Percentiles rank a stretch among this genome's conserved stretches.
These are phyloP conservation scores for Lipomyces yamanashiensis DNA, from an alignment of 805 yeast genomes.

Conservation along the genomic window DNA sequence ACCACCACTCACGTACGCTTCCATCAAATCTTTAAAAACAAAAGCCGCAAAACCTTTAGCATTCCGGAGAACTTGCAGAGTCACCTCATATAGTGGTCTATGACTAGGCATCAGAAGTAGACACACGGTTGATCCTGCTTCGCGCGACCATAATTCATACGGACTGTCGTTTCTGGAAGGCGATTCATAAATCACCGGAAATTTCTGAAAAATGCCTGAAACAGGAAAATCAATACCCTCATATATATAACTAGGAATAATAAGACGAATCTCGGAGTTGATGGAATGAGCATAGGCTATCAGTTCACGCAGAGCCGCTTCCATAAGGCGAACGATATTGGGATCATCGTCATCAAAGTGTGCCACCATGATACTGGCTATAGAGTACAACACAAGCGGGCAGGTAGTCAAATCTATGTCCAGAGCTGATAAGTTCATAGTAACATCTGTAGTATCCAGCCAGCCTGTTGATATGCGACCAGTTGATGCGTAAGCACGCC, in stretches of 20 bases:
- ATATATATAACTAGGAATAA: neutral
- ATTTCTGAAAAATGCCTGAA: neutral
- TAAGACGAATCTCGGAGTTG: neutral
- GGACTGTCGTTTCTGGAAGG: constrained; percentile 2
- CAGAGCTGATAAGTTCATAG: neutral
- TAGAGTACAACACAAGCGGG: constrained; percentile 1
- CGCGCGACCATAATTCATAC: constrained; percentile 13
- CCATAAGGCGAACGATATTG: constrained; percentile 9
- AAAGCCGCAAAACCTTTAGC: constrained; percentile 18
- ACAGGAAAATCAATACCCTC: neutral
- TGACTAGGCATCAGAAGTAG: neutral
- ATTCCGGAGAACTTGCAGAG: neutral
- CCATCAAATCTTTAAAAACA: constrained; percentile 15
- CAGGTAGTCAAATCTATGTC: neutral
- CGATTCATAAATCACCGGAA: no score
- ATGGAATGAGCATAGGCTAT: neutral
- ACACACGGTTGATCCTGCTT: constrained; percentile 2
- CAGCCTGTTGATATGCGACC: constrained; percentile 14
- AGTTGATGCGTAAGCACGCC: constrained; percentile 24
- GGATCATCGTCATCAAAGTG: constrained; percentile 17
- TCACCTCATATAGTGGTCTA: constrained; percentile 2
- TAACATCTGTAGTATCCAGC: constrained; percentile 9
- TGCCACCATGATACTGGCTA: neutral
- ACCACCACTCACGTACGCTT: neutral
- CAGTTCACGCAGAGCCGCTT: constrained; percentile 6